Base-by-base conservation (phyloP, 352 stramenopile species). In the Nannochloropsis limnetica region DNA sequence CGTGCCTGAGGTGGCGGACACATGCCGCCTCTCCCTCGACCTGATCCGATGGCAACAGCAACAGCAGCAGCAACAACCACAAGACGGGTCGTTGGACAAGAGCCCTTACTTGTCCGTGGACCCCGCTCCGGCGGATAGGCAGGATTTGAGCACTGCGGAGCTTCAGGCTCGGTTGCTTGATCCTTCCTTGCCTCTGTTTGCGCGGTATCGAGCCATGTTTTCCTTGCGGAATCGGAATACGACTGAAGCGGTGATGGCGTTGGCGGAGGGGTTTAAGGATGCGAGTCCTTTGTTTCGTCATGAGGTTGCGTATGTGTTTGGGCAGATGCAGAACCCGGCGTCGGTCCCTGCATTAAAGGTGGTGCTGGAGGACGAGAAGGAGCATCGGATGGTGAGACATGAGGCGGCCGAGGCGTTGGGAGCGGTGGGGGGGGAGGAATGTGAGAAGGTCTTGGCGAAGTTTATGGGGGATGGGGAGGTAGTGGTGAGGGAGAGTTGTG, bases 361-460 rank as follows among this genome's bases (percentile, higher is more conserved):
- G 61, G 92, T 94, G 74, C 88, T 99, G 17, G 84, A 92, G 80
- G 88, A 97, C 87, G 82, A 88, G 29, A 89, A 83, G 31, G 93
- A 99, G 89, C 95, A 99, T 89, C 88, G 90, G 68, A 98, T 99
- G 94, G 96, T 98, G 32, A 92, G 96, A 83, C 96, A 99, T 87
- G 96, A 99, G 86, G 95, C 93, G 37, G 95, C 95, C 0, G 96
- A 99, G 90, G 95, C 96, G 28, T 89, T 98, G 6, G 96, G 96
- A 80, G 93, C 95, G 3, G 97, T 99, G 84, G 95, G 95, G 83
- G 93, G 92, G 20, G 89, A 89, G 43, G 92, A 97, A 45, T 96
- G 92, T 81, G 92, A 98, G 87, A 85, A 88, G 27, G 93, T 98
- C 67, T 85, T 99, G 23, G 68, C 85, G 27, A 67, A 89, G 79